These are phyloP conservation scores for Silene uniflora DNA, from an alignment of 148 eudicot genomes.

Conservation along the genomic window DNA sequence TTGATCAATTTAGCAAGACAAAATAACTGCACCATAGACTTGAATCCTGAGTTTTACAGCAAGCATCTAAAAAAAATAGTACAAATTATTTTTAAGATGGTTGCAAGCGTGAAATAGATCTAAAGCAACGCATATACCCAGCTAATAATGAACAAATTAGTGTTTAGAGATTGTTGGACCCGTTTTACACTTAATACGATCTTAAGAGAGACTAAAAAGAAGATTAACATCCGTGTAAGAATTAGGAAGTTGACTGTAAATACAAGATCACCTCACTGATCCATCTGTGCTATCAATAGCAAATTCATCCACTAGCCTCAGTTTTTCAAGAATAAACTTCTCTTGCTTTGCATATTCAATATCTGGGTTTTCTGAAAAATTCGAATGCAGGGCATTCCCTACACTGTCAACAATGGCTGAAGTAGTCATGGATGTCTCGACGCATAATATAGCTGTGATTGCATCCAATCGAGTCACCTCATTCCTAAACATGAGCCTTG, in stretches of 20 bases:
- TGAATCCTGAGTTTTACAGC: no score
- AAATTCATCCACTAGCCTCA: slow-evolving; percentile 45
- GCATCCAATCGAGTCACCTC: slow-evolving; percentile 86
- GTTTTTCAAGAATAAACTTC: slow-evolving; percentile 61
- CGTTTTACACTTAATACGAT: no score
- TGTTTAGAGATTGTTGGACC: no score
- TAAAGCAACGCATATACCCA: no score
- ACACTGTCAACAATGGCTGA: slow-evolving; percentile 86
- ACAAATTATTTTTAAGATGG: no score
- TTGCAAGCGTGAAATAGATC: no score
- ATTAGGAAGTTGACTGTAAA: no score
- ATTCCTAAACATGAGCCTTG: slow-evolving; percentile 90
- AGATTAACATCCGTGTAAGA: not conserved
- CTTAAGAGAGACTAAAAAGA: not conserved
- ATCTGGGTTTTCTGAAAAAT: slow-evolving; percentile 85
- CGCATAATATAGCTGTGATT: slow-evolving; percentile 83
- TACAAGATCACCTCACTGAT: not conserved
- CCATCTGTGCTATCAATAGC: not conserved
- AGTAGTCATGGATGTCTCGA: slow-evolving; percentile 98
- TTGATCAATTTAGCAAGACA: no score
- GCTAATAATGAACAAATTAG: no score
- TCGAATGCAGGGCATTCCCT: slow-evolving; percentile 94
- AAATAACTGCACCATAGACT: no score
- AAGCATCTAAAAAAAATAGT: no score
- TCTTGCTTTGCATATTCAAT: slow-evolving; percentile 85